Percentiles rank a stretch among this genome's conserved stretches.
These are phyloP conservation scores for Emergomyces pasteurianus DNA, from an alignment of 2,329 filamentous ascomycete species.

Conservation along the genomic window DNA sequence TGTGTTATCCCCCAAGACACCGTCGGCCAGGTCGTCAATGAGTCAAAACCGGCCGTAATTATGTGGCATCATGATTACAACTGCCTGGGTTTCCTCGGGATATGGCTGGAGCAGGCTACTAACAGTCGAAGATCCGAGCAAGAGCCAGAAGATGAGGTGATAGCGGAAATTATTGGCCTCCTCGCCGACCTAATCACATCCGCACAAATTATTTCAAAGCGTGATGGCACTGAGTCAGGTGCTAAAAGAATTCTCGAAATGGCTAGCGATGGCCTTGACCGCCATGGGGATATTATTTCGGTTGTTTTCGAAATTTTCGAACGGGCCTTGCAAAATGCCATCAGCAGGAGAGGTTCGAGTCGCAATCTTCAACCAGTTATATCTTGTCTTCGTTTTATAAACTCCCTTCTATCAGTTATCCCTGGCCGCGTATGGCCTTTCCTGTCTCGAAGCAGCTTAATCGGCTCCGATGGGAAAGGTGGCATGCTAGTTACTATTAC, in stretches of 20 bases:
- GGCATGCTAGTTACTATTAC: conserved; percentile 68
- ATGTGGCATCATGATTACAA: conserved; percentile 68
- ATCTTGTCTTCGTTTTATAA: conserved; percentile 69
- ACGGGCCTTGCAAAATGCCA: conserved; percentile 40
- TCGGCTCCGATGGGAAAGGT: conserved; percentile 63
- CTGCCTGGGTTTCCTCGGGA: conserved; percentile 65
- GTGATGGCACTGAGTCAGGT: conserved; percentile 24
- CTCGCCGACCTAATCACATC: conserved; percentile 57
- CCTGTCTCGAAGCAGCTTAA: conserved; percentile 65
- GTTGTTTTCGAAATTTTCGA: conserved; percentile 82
- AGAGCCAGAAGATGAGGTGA: conserved; percentile 47
- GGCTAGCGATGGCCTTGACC: conserved; percentile 37
- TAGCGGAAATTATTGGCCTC: conserved; percentile 61
- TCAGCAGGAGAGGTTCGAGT: conserved; percentile 49
- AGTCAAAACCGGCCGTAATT: conserved; percentile 62
- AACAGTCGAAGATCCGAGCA: conserved; percentile 39
- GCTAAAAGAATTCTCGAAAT: conserved; percentile 37
- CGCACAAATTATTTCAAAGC: conserved; percentile 17
- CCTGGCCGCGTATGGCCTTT: conserved; percentile 86
- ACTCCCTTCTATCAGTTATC: conserved; percentile 56
- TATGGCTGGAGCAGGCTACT: conserved; percentile 43
- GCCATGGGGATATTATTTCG: conserved; percentile 56
- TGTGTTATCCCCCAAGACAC: conserved; percentile 28
- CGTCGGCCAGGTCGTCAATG: conserved; percentile 55
- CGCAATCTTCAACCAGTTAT: conserved; percentile 56